Evolutionary conservation across 306 rosid genomes (phyloP).

Genomic region (Vigna unguiculata): DNA sequence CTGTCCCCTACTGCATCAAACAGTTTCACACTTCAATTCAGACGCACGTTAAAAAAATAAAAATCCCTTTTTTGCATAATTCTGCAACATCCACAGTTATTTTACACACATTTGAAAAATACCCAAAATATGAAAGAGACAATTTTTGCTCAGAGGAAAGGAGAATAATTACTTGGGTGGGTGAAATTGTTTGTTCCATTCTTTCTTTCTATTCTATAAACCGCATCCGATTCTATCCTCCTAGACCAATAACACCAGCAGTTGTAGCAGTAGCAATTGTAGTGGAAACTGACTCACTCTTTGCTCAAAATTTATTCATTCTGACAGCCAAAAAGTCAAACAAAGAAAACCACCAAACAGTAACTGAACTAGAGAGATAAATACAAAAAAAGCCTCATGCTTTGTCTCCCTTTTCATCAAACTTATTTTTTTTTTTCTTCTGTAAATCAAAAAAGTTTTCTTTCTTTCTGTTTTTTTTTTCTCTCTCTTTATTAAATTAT

Average conservation of each 20-base stretch:
- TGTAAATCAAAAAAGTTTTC: slow-evolving; percentile 3
- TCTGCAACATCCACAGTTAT: not conserved
- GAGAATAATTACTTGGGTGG: slow-evolving; percentile 27
- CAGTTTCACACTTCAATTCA: not conserved
- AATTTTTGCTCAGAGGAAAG: not conserved
- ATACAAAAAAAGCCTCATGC: not conserved
- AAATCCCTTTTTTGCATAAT: not conserved
- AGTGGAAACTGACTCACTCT: slow-evolving; percentile 29
- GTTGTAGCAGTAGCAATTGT: not conserved
- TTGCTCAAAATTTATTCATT: not conserved
- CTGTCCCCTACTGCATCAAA: not conserved
- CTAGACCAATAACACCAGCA: not conserved
- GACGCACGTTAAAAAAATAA: not conserved
- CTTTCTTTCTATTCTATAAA: not conserved
- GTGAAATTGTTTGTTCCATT: not conserved
- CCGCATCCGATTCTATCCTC: not conserved
- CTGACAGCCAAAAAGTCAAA: slow-evolving; percentile 3
- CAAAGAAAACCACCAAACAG: slow-evolving; percentile 8
- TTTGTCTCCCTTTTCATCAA: not conserved
- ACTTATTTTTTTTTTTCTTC: not conserved
- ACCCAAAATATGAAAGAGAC: not conserved
- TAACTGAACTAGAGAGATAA: not conserved
- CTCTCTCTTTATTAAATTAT: not conserved
- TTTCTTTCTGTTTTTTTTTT: not conserved
- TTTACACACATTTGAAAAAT: not conserved